Conservation (phyloP, 441 rosid genomes). For the Pelargonium australe region DNA sequence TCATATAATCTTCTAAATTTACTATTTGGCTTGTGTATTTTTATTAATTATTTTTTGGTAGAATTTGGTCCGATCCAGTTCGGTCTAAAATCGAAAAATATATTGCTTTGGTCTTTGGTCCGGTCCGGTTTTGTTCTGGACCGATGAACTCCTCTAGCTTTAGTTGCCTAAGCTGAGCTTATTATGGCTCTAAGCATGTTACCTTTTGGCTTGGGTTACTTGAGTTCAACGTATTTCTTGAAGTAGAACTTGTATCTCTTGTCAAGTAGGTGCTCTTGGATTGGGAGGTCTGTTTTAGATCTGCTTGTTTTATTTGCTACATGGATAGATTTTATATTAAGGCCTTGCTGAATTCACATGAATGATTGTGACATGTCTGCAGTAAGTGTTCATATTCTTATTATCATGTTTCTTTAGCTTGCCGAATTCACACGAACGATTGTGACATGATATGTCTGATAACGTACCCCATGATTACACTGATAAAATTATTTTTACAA, state of each 20-base stretch:
- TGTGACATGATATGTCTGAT: constrained; percentile 3
- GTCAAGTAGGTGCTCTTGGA: constrained; percentile 5
- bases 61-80: too few species aligned
- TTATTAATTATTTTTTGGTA: too few species aligned
- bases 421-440: background rate
- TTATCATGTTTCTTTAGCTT: background rate
- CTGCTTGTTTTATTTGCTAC: background rate
- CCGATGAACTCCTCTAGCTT: background rate
- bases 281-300: constrained; percentile 2
- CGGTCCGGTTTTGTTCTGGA: too few species aligned
- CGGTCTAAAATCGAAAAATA: too few species aligned
- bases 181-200: background rate
- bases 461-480: background rate
- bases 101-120: too few species aligned
- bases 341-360: background rate
- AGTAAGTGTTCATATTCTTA: background rate
- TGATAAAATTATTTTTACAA: background rate
- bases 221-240: background rate
- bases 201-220: background rate
- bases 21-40: too few species aligned
- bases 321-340: background rate
- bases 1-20: too few species aligned
- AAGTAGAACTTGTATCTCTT: background rate
- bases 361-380: constrained; percentile 5
- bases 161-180: background rate